These are phyloP conservation scores for Candida coquimbonensis DNA, from an alignment of 805 yeast genomes.

Conservation along the genomic window DNA sequence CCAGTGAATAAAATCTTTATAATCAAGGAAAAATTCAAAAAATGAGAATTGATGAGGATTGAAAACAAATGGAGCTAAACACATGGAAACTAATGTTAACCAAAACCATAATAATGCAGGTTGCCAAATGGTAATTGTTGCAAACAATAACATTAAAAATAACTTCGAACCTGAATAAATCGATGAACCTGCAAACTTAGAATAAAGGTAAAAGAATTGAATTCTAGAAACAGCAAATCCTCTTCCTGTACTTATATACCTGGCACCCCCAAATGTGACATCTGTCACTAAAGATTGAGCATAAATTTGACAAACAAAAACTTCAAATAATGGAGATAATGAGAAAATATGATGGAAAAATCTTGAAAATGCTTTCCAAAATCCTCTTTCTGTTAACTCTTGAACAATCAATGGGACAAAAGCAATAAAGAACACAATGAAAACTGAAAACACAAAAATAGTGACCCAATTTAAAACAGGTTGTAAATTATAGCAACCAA, in stretches of 20 bases:
- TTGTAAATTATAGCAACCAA: conserved; percentile 78
- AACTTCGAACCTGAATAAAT: conserved; percentile 73
- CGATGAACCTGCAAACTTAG: conserved; percentile 69
- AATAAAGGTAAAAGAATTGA: conserved; percentile 63
- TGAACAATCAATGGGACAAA: conserved; percentile 84
- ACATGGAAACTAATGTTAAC: conserved; percentile 59
- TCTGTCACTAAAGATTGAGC: conserved; percentile 71
- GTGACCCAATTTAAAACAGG: conserved; percentile 91
- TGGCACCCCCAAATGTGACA: conserved; percentile 85
- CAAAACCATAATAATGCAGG: conserved; percentile 68
- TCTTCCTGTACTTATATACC: conserved; percentile 87
- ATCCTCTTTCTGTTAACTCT: conserved; percentile 81
- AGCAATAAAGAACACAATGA: conserved; percentile 88
- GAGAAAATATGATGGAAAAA: conserved; percentile 73
- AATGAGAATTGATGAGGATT: conserved; percentile 74
- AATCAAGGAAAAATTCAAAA: conserved; percentile 65
- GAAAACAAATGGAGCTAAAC: conserved; percentile 66
- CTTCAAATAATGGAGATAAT: conserved; percentile 87
- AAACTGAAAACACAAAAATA: conserved; percentile 80
- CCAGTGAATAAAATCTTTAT: conserved; percentile 63
- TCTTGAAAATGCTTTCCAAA: conserved; percentile 64
- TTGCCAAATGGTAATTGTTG: conserved; percentile 77
- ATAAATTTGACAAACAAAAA: conserved; percentile 90
- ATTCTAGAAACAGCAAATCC: conserved; percentile 85
- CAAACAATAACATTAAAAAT: conserved; percentile 64